phyloP scores from a whole-genome alignment of 441 rosid genomes.

The Populus trichocarpa region DNA sequence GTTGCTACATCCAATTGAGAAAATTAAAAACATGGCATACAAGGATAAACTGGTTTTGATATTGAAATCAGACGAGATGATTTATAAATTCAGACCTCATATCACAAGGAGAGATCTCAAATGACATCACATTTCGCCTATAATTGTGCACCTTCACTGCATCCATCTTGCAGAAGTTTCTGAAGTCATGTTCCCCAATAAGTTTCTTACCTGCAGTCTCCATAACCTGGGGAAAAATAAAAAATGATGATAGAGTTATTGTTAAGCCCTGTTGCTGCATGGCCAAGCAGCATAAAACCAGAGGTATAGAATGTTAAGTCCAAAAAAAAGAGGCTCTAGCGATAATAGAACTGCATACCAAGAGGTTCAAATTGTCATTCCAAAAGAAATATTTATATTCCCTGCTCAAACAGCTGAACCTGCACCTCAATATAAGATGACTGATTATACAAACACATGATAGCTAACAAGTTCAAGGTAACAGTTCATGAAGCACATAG shows the following conservation, averaged over 20 bases:
- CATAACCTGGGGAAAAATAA: slow-evolving; percentile 55
- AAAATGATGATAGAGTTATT: slow-evolving; percentile 5
- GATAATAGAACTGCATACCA: slow-evolving; percentile 30
- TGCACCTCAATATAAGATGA: slow-evolving; percentile 26
- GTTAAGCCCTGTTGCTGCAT: background rate
- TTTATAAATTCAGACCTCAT: slow-evolving; percentile 44
- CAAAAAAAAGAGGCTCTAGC: slow-evolving; percentile 5
- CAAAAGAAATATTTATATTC: slow-evolving; percentile 84
- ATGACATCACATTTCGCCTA: slow-evolving; percentile 53
- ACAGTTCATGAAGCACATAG: slow-evolving; percentile 3
- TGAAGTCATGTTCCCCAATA: slow-evolving; percentile 86
- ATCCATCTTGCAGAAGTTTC: slow-evolving; percentile 97
- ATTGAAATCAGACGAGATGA: background rate
- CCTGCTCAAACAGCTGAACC: slow-evolving; percentile 88
- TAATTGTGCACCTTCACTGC: slow-evolving; percentile 81
- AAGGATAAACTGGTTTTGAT: slow-evolving; percentile 2
- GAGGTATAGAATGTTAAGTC: background rate
- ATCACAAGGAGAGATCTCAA: slow-evolving; percentile 59
- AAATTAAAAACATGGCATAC: background rate
- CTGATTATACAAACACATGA: background rate
- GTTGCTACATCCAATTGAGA: background rate
- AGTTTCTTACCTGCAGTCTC: slow-evolving; percentile 76
- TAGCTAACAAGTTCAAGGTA: background rate
- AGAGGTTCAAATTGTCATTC: slow-evolving; percentile 61
- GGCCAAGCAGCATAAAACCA: slow-evolving; percentile 7